Percentiles rank a stretch among this genome's conserved stretches.
Evolutionary conservation across 352 stramenopile genomes (phyloP).

Genomic region (Thraustotheca clavata): DNA sequence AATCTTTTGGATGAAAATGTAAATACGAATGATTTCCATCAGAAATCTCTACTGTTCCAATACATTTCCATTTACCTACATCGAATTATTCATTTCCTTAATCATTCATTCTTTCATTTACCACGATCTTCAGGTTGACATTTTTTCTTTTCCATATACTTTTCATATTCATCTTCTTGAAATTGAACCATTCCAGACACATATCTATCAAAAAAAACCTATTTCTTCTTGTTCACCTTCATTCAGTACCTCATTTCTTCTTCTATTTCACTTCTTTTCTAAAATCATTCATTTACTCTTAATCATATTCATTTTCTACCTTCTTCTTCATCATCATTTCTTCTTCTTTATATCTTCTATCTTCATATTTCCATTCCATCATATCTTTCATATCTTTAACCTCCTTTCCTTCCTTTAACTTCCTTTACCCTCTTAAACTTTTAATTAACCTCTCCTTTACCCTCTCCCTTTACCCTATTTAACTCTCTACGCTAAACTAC

Average conservation of each 20-base stretch:
- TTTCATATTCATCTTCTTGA: conserved; percentile 21
- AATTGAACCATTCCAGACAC: conserved; percentile 7
- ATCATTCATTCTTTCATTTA: background rate
- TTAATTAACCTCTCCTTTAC: too few relatives aligned
- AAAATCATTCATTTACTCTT: background rate
- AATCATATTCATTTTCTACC: too few relatives aligned
- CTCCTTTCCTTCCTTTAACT: too few relatives aligned
- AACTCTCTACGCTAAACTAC: too few relatives aligned
- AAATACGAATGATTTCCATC: conserved; percentile 5
- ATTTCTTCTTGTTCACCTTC: background rate
- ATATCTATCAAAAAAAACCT: background rate
- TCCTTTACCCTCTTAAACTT: too few relatives aligned
- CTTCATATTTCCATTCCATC: too few relatives aligned
- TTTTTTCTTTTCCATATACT: conserved; percentile 12
- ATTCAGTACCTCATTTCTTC: background rate
- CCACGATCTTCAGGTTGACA: conserved; percentile 15
- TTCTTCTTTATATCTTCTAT: too few relatives aligned
- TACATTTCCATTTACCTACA: conserved; percentile 20
- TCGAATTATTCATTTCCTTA: background rate
- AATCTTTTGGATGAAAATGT: background rate
- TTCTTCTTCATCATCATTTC: too few relatives aligned
- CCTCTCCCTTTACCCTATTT: too few relatives aligned
- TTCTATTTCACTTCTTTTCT: background rate
- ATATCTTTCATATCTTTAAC: too few relatives aligned
- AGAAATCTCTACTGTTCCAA: conserved; percentile 6